Evolutionary conservation across 805 yeast genomes (phyloP), one percentile per base, ranked within the genome.

Genomic region (Yamadazyma ubonensis): DNA sequence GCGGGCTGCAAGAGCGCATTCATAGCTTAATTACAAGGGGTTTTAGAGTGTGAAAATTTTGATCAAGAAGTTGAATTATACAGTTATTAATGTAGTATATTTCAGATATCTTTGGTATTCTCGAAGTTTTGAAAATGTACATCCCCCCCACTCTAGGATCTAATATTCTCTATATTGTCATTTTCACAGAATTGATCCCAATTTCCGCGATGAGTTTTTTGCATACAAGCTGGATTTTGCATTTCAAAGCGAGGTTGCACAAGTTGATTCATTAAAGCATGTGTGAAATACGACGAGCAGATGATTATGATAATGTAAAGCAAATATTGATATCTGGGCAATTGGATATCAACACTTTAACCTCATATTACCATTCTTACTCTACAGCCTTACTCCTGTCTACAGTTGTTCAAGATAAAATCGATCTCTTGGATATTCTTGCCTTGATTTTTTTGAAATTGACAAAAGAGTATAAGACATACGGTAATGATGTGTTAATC

Each of bases 401-500:
- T 12, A 10, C n/a, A 4, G 19, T 5, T 18, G 15, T 15, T 29
- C 29, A 4, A 19, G 9, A 5, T 10, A 28, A 22, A 37, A 17
- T 14, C 1, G 23, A 4, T 3, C 11, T 23, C 4, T 9, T 29
- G 18, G 40, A 37, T 30, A 32, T 36, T 23, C 19, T 38, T n/a
- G 38, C 44, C 5, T 37, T 38, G 4, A 11, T 36, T 3, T 15
- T 44, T 11, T 27, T 22, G 17, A 44, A 44, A 20, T 22, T 41
- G 10, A 31, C 33, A n/a, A 44, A 41, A 18, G 23, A 8, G 9
- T 18, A 10, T 15, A 37, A 18, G 19, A 37, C 17, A 4, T 12
- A 17, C n/a, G 11, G 17, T n/a, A 14, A 4, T 2, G 9, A n/a
- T 3, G n/a, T 11, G 17, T 6, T 16, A 4, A 14, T 35, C 6